Percentiles rank a stretch among this genome's conserved stretches.
These are phyloP conservation scores for Trichoderma sp. DNA, from an alignment of 2,329 filamentous ascomycete species.

Conservation along the genomic window DNA sequence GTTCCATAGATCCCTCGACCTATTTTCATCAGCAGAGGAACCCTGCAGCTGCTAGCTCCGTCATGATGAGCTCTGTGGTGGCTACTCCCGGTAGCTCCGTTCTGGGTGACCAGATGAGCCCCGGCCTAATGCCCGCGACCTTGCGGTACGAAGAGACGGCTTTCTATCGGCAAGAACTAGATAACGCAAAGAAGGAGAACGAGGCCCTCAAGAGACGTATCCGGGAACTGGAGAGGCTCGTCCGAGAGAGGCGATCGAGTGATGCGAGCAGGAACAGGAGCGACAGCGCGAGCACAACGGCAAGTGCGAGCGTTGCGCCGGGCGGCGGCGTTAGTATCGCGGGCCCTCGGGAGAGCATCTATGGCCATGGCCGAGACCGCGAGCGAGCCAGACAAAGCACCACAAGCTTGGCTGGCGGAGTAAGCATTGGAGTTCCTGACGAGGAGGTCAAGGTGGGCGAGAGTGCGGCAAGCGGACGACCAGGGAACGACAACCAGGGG, in stretches of 20 bases:
- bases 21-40: slow-evolving; percentile 53
- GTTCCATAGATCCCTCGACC: slow-evolving; percentile 47
- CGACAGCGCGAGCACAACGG: slow-evolving; percentile 55
- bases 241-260: slow-evolving; percentile 51
- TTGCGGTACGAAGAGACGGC: slow-evolving; percentile 64
- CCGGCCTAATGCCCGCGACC: slow-evolving; percentile 57
- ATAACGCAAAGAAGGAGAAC: slow-evolving; percentile 64
- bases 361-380: slow-evolving; percentile 39
- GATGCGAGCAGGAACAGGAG: slow-evolving; percentile 50
- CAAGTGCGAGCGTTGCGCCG: slow-evolving; percentile 47
- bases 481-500: slow-evolving; percentile 21
- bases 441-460: slow-evolving; percentile 63
- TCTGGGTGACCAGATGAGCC: slow-evolving; percentile 48
- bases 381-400: slow-evolving; percentile 49
- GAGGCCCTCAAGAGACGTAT: slow-evolving; percentile 62
- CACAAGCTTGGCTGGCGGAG: slow-evolving; percentile 48
- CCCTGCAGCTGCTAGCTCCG: slow-evolving; percentile 36
- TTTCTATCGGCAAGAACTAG: slow-evolving; percentile 60
- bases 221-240: slow-evolving; percentile 60
- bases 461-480: slow-evolving; percentile 55
- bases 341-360: slow-evolving; percentile 44
- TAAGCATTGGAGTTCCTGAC: slow-evolving; percentile 58
- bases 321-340: slow-evolving; percentile 47
- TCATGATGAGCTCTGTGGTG: slow-evolving; percentile 41
- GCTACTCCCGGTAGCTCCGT: slow-evolving; percentile 43